Base-by-base conservation (phyloP, 306 rosid species). In the Corylus heterophylla region DNA sequence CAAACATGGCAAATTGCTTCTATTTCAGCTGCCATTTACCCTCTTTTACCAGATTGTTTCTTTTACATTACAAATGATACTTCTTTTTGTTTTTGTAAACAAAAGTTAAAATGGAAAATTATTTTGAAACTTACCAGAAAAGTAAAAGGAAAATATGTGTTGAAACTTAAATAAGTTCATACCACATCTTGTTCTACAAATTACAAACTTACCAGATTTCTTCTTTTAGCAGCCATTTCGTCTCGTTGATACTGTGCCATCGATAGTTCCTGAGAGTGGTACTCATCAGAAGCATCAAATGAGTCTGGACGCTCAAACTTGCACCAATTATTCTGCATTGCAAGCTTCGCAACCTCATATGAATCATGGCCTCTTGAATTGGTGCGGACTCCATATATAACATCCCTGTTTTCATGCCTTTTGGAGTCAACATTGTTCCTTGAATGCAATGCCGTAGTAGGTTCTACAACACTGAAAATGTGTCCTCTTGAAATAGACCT, bases 231-330 rank as follows among this genome's bases (percentile, higher is more conserved):
- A 50, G 87, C 82, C 82, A 89, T 84, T 82, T 86, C 97, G 76
- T 93, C 94, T 85, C 83, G 89, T 51, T 81, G 86, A 85, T 91
- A 93, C 81, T 88, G 90, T 27, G 90, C 89, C 79, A 83, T 39
- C 0, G 99, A 87, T 49, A 95, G 85, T 73, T 93, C 99, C 83
- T 91, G 98, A 0, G 99, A 95, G 78, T 93, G 97, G 82, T 93
- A 95, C 73, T 84, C 98, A 44, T 95, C 99, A 35, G 96, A 92
- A 82, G 92, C 91, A 85, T 95, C 99, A 79, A 95, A 93, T 4
- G 99, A 95, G 76, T 90, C 98, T 0, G 97, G 97, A 45, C 89
- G 91, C 63, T 89, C 99, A 90, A 95, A 92, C 89, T 84, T 93
- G 72, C 91, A 88, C 99, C 99, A 93, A 20, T 89, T 94, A 55